Base-by-base conservation (phyloP, 2,329 filamentous ascomycete species). In the Cordyceps militaris region DNA sequence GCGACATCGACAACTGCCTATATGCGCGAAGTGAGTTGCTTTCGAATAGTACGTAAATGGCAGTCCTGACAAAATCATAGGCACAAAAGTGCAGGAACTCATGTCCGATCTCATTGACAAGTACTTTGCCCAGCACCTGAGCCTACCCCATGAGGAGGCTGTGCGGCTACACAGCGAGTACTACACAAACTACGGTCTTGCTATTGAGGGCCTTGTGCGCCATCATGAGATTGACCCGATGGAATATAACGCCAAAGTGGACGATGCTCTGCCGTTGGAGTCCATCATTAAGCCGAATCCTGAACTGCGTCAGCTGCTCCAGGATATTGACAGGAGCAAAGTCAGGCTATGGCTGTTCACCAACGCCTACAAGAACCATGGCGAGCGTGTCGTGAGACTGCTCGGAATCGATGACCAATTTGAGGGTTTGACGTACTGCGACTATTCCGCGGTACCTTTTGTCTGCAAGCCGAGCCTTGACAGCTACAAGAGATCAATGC, bases 1-100 rank as follows among this genome's bases (percentile, higher is more conserved):
- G 97, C 69, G 94, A 99, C 70, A 97, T 99, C 68, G 94, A 99
- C 79, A 99, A 99, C 69, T 99, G 95, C 74, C 83, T 97, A 57
- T 97, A 97, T 68, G 85, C 92, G 0, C 91, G 87, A 73, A 92
- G 89, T 91, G 68, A 73, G 81, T 70, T 46, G 5, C 10, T 13
- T 53, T 24, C 30, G 28, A 14, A 21, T 6, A 21, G n/a, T 42
- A 30, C 21, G 8, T 24, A 10, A 21, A 23, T 30, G 8, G 9
- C 6, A 6, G 16, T 30, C 8, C 59, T 61, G 50, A 63, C 11
- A 21, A n/a, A 0, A 21, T 10, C 38, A 10, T 61, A 87, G 88
- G 82, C 69, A 84, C 84, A 63, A 88, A 87, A 65, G 91, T 99
- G 47, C 89, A 95, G 68, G 87, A 95, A 68, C 79, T 89, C 68